Evolutionary conservation across 83 land plant species (phyloP), one percentile per base, ranked within the genome.

Genomic region (Thuja plicata): DNA sequence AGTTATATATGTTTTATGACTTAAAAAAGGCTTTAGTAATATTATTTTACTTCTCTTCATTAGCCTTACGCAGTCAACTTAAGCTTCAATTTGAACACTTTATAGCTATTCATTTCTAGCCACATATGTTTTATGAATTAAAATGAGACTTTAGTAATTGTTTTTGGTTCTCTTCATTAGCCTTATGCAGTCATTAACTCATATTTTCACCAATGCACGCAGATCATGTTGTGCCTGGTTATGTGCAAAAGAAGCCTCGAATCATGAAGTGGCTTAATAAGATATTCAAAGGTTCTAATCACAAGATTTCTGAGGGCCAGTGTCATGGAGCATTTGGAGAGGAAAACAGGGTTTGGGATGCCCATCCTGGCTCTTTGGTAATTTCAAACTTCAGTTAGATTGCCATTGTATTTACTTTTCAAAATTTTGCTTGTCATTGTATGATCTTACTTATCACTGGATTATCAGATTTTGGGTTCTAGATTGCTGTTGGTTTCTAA

Each of bases 221-320:
- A 41, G 84, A 45, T 83, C 85, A 83, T 83, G 48, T 83, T 46
- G 85, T 83, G 30, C 54, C 32, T 27, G 85, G 85, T 83, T 27
- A 83, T n/a, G 85, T 83, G 85, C 55, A 83, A 83, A 57, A 86
- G 62, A 24, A 60, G 32, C 15, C 73, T 30, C 87, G n/a, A 52
- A 55, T 86, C 41, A 86, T 86, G 87, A 86, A 30, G 87, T 86
- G 87, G 87, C 73, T 86, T 10, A 57, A 60, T 5, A 57, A 86
- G 73, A 35, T 86, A 30, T 86, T 86, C 40, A 86, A 86, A 60
- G 87, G 87, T 13, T 86, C 87, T 0, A 86, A 86, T 86, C 73
- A 86, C 71, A 86, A 12, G 45, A 57, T 86, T 41, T 55, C 73
- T 11, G 43, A 86, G 38, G 87, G 87, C 24, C 87, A 37, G 55